Base-by-base conservation (phyloP, 2,329 filamentous ascomycete genomes). In the Botryosphaeria agaves region DNA sequence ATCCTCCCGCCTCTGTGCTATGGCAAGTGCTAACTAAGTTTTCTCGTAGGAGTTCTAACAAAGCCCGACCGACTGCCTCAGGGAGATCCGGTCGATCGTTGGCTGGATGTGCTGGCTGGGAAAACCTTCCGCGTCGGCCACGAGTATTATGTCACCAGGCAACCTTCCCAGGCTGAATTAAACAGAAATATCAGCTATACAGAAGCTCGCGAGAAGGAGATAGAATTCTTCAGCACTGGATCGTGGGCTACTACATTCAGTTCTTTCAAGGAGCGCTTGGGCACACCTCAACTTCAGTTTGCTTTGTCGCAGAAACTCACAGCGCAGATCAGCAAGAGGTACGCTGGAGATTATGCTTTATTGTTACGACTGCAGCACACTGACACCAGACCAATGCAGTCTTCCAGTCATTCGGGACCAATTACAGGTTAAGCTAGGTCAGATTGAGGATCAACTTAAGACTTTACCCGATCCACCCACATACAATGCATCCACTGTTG, bases 111-210 rank as follows among this genome's bases (percentile, higher is more conserved):
- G 32, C 60, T 92, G 4, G 56, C 60, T 0, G 70, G 72, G 0
- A 46, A 67, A 2, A 65, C 67, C 2, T 81, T 80, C 35, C 44
- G 48, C 0, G 66, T 85, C 0, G 75, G 73, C 0, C 62, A 80
- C n/a, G 79, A 78, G 0, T 93, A 87, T 44, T 91, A 76, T 6
- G 81, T 85, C 0, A 79, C 76, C 0, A 69, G 76, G 1, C 74
- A 76, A 3, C 65, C 68, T 53, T 56, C 54, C 1, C 62, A 69
- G 29, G 53, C 62, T 0, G 54, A 76, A 1, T 52, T 67, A 0
- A 46, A 64, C 8, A 38, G 49, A 0, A 38, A 47, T 0, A 44
- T 66, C 0, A 54, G 55, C 1, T 61, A 72, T 32, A 32, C 42
- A 0, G 41, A 56, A 5, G 69, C 71, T 0, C 55, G 69, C 0